Evolutionary conservation across 257 asterid genomes (phyloP).

Genomic region (Ehretia macrophylla): DNA sequence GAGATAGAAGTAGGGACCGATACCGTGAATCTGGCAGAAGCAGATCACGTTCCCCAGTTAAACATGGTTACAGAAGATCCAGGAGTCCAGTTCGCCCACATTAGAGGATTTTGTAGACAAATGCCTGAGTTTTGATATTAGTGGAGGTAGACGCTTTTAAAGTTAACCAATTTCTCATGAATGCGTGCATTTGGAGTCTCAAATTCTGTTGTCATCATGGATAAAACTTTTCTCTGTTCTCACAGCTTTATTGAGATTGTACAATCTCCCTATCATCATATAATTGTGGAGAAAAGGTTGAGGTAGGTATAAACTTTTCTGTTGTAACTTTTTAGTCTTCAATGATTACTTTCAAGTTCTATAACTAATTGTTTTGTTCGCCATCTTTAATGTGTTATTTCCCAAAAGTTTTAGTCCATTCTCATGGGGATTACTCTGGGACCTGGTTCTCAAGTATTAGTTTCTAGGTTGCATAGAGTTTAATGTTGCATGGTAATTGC

Average conservation of each 20-base stretch:
- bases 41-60: slow-evolving; percentile 79
- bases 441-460: slow-evolving; percentile 16
- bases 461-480: slow-evolving; percentile 4
- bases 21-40: slow-evolving; percentile 63
- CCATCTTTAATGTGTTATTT: slow-evolving; percentile 6
- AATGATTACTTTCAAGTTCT: slow-evolving; percentile 11
- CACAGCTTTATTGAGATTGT: slow-evolving; percentile 84
- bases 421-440: slow-evolving; percentile 20
- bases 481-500: slow-evolving; percentile 34
- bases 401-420: slow-evolving; percentile 19
- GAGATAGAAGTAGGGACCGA: slow-evolving; percentile 80
- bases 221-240: slow-evolving; percentile 77
- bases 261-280: slow-evolving; percentile 71
- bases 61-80: slow-evolving; percentile 59
- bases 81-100: slow-evolving; percentile 62
- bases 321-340: slow-evolving; percentile 24
- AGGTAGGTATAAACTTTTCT: slow-evolving; percentile 60
- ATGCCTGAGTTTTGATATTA: slow-evolving; percentile 48
- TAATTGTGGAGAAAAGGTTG: slow-evolving; percentile 63
- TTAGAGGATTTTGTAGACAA: slow-evolving; percentile 48
- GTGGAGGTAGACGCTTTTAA: slow-evolving; percentile 81
- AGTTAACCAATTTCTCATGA: slow-evolving; percentile 45
- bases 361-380: slow-evolving; percentile 14
- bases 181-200: slow-evolving; percentile 53
- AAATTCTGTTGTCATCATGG: slow-evolving; percentile 46